These are phyloP conservation scores for Calonectria hongkongensis DNA, from an alignment of 2,329 filamentous ascomycete species.

Conservation along the genomic window DNA sequence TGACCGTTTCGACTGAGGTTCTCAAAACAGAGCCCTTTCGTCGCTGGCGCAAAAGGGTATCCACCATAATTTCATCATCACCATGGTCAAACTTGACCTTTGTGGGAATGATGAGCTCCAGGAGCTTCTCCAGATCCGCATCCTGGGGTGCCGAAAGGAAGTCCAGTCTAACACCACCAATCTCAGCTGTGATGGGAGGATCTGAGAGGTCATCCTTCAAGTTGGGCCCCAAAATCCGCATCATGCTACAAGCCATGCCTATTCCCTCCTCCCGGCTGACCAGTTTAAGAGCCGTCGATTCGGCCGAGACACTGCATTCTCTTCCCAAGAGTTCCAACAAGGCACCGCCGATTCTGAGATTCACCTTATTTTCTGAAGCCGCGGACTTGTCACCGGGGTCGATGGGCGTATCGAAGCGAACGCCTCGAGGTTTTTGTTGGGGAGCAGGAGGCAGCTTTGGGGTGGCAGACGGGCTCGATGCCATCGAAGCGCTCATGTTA, in stretches of 20 bases:
- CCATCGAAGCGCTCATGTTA: conserved; percentile 89
- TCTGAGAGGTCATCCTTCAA: conserved; percentile 70
- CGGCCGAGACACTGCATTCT: conserved; percentile 83
- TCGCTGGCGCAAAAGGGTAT: conserved; percentile 90
- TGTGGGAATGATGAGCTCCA: conserved; percentile 92
- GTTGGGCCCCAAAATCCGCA: conserved; percentile 84
- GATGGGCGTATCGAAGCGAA: conserved; percentile 74
- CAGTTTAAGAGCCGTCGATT: conserved; percentile 88
- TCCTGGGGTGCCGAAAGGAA: conserved; percentile 85
- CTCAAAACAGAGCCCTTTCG: conserved; percentile 90
- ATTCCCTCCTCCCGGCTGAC: conserved; percentile 84
- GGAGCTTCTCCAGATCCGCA: conserved; percentile 85
- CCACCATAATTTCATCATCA: conserved; percentile 95
- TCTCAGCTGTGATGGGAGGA: conserved; percentile 77
- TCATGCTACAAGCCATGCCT: conserved; percentile 83
- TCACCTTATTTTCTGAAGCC: conserved; percentile 78
- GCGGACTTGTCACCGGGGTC: conserved; percentile 68
- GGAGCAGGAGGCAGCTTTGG: conserved; percentile 61
- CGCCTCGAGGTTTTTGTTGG: conserved; percentile 71
- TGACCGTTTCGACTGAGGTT: conserved; percentile 78
- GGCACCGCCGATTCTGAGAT: conserved; percentile 85
- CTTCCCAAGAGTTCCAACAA: conserved; percentile 85
- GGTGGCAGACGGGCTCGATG: conserved; percentile 78
- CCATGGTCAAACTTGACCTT: conserved; percentile 90
- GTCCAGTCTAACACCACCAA: conserved; percentile 82